Base-by-base conservation (phyloP, 441 rosid species). In the Mallotus japonicus region DNA sequence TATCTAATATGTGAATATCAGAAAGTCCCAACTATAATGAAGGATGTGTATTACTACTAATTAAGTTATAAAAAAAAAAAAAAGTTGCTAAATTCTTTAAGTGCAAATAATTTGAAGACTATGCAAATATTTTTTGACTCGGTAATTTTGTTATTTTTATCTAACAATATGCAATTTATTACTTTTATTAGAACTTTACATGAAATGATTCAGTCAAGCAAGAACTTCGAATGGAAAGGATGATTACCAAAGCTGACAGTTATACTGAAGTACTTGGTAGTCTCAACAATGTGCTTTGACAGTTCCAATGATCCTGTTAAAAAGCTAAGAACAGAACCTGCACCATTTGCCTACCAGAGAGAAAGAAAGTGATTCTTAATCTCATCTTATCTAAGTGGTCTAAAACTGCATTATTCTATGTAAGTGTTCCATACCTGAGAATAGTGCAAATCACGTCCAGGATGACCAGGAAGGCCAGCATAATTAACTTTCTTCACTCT, bases 181-280 rank as follows among this genome's bases (percentile, higher is more conserved):
- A 11, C 34, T 20, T 22, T 24, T 17, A 53, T 8, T 19, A 8
- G 6, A 13, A 37, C 37, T 53, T 51, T 0, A 37, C 7, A 28
- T 2, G 34, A 47, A 58, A 49, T 37, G 16, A 1, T 69, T 53
- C 17, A 64, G 24, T 50, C 69, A 46, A 47, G 66, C 40, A 57
- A 1, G 20, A 66, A 56, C 16, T 68, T 75, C 2, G 17, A 69
- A 37, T 4, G 46, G 75, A 65, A 73, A 59, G 77, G 12, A 24
- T 63, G 9, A 74, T 91, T 83, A 95, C 99, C 99, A 67, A 92
- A 95, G 80, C 98, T 95, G 79, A 95, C 98, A 46, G 99, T 88
- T 59, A 91, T 90, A 85, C 97, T 91, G 82, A 95, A 95, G 83
- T 84, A 90, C 75, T 91, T 90, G 24, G 99, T 91, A 65, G 88